These are phyloP conservation scores for Ganoderma boninense DNA, from an alignment of 1,284 basidiomycete genomes.

Conservation along the genomic window DNA sequence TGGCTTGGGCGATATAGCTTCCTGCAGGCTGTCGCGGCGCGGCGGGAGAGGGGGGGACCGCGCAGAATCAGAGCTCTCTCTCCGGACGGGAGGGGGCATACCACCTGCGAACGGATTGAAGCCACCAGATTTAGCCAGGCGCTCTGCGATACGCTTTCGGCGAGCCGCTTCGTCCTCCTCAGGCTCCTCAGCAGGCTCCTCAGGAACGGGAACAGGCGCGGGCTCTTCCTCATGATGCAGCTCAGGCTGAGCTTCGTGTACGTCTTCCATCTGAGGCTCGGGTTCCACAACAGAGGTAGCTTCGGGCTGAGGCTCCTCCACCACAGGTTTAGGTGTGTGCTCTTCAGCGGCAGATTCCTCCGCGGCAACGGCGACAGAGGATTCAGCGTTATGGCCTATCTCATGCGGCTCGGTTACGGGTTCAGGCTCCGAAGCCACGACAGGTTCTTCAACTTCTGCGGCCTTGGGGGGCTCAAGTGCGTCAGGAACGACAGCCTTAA, in stretches of 20 bases:
- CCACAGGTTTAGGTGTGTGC: not conserved
- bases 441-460: constrained; percentile 25
- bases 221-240: not conserved
- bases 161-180: constrained; percentile 54
- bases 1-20: constrained; percentile 26
- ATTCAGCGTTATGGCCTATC: constrained; percentile 16
- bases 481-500: constrained; percentile 19
- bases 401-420: not conserved
- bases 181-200: constrained; percentile 31
- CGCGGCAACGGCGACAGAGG: constrained; percentile 15
- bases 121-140: constrained; percentile 70
- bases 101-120: constrained; percentile 64
- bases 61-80: constrained; percentile 30
- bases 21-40: constrained; percentile 16
- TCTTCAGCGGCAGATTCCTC: constrained; percentile 16
- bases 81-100: constrained; percentile 39
- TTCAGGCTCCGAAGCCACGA: not conserved
- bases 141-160: constrained; percentile 66
- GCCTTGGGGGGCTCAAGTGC: constrained; percentile 20
- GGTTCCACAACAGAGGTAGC: not conserved
- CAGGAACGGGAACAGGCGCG: not conserved
- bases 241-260: not conserved
- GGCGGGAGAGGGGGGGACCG: constrained; percentile 22
- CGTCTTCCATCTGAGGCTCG: constrained; percentile 1
- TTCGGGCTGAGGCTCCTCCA: constrained; percentile 12